Base-by-base conservation (phyloP, 192 early-diverging fungal genomes). In the Obelidium mucronatum region DNA sequence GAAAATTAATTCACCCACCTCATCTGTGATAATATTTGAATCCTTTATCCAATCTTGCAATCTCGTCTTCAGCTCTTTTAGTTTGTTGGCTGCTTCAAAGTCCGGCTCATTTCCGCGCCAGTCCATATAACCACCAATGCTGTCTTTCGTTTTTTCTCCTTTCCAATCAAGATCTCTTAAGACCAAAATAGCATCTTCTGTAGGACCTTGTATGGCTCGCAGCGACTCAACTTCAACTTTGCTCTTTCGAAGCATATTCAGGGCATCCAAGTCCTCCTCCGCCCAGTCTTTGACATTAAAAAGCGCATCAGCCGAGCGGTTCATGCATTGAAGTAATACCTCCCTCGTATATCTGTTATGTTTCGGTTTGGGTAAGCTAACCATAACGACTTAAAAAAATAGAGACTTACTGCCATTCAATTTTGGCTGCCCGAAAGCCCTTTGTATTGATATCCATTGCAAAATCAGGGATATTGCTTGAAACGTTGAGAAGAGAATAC, bases 141-240 rank as follows among this genome's bases (percentile, higher is more conserved):
- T 42, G 17, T 61, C 40, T 63, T 26, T 51, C 1, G 37, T 53
- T 22, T 24, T 34, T 58, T 54, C 54, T 11, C 48, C 33, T 36
- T 63, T 15, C 73, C 73, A 74, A 6, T 61, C 73, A 4, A 39
- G 58, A 31, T 74, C 44, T 36, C 73, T 59, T 6, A 61, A 44
- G 30, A 77, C 44, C 17, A 77, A 61, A 51, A 77, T 60, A 24
- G 76, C 76, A 35, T 77, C 67, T 24, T 77, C 76, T 0, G 76
- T 77, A 19, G 66, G 76, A 24, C 66, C 65, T n/a, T 59, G 67
- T 11, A 77, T 70, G 26, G 76, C 65, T 48, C 34, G n/a, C 31
- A 61, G 17, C 22, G 48, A 31, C 40, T 70, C 67, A 5, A 70
- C 26, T 48, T 77, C 76, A 1, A 66, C 35, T 58, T 39, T 72